Base-by-base conservation (phyloP, 768 basidiomycete genomes). In the Boletus edulis region DNA sequence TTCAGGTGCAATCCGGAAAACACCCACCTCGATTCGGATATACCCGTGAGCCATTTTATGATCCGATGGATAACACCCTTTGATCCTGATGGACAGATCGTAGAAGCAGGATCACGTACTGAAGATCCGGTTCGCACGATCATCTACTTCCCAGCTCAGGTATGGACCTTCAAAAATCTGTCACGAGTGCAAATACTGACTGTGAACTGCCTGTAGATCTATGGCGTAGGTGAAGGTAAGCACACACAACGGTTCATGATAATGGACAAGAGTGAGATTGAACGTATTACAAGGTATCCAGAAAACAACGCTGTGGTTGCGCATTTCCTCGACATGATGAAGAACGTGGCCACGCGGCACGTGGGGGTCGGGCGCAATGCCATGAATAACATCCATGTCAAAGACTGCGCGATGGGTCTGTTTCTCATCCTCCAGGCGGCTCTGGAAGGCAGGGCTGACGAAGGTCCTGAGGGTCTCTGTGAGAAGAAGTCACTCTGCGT, bases 91-190 rank as follows among this genome's bases (percentile, higher is more conserved):
- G 42, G 31, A 34, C 37, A 69, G 65, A 75, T 80, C 44, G 62
- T 74, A 8, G 74, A 69, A 51, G 77, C 77, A 14, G 77, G 75
- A 6, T 72, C 67, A 10, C 71, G 73, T 10, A 71, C 67, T 31
- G 69, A 75, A 55, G 72, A 72, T 48, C 73, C 73, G 14, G 61
- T 80, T 24, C 74, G 78, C 35, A 78, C 79, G 5, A 74, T 77
- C 42, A 75, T 78, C 47, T 63, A 74, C 32, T 74, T 66, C 46
- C 78, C 78, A 12, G 71, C 62, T 22, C 66, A 70, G 63, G 66
- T 70, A 49, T 50, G 51, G 9, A 18, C 49, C 17, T 20, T 29
- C 13, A n/a, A 22, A 22, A 22, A 24, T 56, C 24, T 27, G 24
- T 44, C 34, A 4, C 37, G n/a, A n/a, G 17, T 29, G 22, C 37